phyloP scores from a whole-genome alignment of 192 early-diverging fungal genomes.

The Backusella parvicylindrica region DNA sequence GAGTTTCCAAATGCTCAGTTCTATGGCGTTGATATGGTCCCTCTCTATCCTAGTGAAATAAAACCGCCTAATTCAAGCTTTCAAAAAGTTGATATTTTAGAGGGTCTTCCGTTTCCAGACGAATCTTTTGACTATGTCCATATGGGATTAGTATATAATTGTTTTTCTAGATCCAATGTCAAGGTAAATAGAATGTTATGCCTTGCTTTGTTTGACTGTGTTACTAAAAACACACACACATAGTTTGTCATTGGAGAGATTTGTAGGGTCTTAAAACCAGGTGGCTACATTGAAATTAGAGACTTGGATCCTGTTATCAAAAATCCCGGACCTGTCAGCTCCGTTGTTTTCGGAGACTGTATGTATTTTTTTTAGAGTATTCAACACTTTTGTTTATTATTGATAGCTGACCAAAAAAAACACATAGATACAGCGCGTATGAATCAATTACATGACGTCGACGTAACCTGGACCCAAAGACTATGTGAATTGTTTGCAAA shows the following conservation, averaged over 20 bases:
- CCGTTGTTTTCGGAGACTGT: not conserved
- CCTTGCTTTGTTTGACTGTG: not conserved
- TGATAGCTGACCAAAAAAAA: not conserved
- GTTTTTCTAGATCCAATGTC: conserved; percentile 16
- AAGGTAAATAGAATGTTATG: conserved; percentile 1
- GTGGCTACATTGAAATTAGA: conserved; percentile 39
- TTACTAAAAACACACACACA: not conserved
- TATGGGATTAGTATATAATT: conserved; percentile 22
- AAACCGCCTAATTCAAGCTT: conserved; percentile 22
- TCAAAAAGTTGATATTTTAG: conserved; percentile 14
- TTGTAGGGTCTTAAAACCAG: conserved; percentile 29
- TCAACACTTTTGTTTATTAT: not conserved
- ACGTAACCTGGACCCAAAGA: conserved; percentile 11
- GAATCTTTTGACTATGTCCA: conserved; percentile 29
- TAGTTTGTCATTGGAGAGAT: conserved; percentile 7
- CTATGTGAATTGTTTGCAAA: not conserved
- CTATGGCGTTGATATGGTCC: conserved; percentile 32
- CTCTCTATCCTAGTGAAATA: conserved; percentile 25
- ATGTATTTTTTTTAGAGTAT: not conserved
- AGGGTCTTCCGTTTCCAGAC: conserved; percentile 12
- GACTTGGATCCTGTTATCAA: conserved; percentile 30
- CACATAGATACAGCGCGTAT: not conserved
- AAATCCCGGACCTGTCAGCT: conserved; percentile 21
- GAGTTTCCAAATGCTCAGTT: conserved; percentile 31
- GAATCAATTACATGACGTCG: not conserved